Evolutionary conservation across 768 basidiomycete genomes (phyloP), one percentile per base, ranked within the genome.

Genomic region (Tubosaeta brunneosetosa): DNA sequence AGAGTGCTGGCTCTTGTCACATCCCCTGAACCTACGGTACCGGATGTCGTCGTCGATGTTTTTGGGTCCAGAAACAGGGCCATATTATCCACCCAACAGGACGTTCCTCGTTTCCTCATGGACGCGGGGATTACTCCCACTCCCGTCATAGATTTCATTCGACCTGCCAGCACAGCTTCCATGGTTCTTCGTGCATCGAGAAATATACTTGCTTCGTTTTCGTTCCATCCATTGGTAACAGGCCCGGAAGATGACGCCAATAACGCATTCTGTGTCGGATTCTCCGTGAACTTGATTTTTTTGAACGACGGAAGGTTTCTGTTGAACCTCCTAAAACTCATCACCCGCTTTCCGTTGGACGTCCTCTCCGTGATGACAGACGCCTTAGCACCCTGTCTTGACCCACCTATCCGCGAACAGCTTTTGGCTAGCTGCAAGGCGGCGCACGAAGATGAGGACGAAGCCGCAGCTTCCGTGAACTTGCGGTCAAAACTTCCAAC

Each of bases 1-100:
- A 74, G 73, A 47, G 84, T 86, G 13, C 61, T 85, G 32, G 81
- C 73, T 12, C 71, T 81, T 49, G 74, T 86, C 41, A 61, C 69
- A 11, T 69, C 73, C 0, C 66, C 71, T 3, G 65, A 74, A 38
- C 66, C 68, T 6, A 60, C 43, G 12, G 64, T 68, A 25, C 53
- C 71, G 11, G 72, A 74, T 50, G 63, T 77, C 43, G 71, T 74
- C 22, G 72, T 81, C 19, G 78, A 85, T 62, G 71, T 83, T 19
- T 73, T 73, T 55, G 77, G 76, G 29, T 70, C 74, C 16, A 66
- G 65, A 17, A 67, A 59, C 31, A 58, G 55, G 37, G 56, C 72
- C 4, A 63, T 72, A 38, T 52, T 74, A 7, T 68, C 74, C 12
- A 58, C 72, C 5, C 59, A 70, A 36, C 62, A 71, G 29, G 74